Percentiles rank a stretch among this genome's conserved stretches.
Conservation (phyloP, 2,329 filamentous ascomycete species). For the Cyclaneusma minus region DNA sequence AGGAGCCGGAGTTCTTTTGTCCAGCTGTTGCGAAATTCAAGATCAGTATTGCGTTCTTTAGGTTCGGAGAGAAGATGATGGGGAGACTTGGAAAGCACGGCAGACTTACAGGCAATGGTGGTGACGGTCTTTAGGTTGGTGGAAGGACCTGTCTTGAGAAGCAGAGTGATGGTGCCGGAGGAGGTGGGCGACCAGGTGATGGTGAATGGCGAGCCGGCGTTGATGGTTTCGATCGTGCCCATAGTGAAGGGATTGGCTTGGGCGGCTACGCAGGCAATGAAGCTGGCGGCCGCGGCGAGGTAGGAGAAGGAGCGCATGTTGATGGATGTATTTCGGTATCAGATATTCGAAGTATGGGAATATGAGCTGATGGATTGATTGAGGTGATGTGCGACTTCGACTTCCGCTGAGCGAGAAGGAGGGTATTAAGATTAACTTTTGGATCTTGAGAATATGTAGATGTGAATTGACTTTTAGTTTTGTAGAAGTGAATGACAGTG, state of each 20-base stretch:
- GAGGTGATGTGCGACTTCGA: too few species aligned
- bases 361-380: too few species aligned
- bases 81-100: too few species aligned
- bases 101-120: slow-evolving; percentile 14
- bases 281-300: slow-evolving; percentile 6
- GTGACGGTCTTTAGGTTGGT: slow-evolving; percentile 10
- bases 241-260: slow-evolving; percentile 13
- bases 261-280: slow-evolving; percentile 3
- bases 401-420: too few species aligned
- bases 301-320: slow-evolving; percentile 12
- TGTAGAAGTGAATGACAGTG: too few species aligned
- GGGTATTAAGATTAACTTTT: too few species aligned
- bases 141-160: slow-evolving; percentile 13
- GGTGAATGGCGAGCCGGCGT: slow-evolving; percentile 10
- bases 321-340: too few species aligned
- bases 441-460: too few species aligned
- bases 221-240: slow-evolving; percentile 7
- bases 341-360: too few species aligned
- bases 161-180: slow-evolving; percentile 13
- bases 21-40: slow-evolving; percentile 5
- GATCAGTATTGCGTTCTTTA: too few species aligned
- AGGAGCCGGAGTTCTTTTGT: slow-evolving; percentile 5
- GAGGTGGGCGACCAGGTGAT: slow-evolving; percentile 13
- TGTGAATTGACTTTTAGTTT: too few species aligned
- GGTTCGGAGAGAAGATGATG: too few species aligned